Conservation (phyloP, 2,329 filamentous ascomycete genomes). For the Aspergillus felis region DNA sequence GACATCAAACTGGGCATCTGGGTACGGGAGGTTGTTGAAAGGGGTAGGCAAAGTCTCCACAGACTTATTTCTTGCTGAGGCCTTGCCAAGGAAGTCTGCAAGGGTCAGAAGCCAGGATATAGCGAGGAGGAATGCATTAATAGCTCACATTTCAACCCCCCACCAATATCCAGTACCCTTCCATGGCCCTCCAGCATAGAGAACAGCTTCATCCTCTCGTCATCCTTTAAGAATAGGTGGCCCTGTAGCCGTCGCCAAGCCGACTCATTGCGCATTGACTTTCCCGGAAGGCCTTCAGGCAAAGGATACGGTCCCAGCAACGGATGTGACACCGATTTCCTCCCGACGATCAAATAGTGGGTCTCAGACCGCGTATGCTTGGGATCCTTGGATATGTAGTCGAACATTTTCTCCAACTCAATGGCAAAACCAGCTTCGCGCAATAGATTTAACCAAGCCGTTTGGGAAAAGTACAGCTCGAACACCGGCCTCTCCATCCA, state of each 20-base stretch:
- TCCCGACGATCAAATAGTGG: conserved; percentile 1
- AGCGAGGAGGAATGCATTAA: background rate
- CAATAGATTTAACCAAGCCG: background rate
- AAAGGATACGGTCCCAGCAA: conserved; percentile 1
- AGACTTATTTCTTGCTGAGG: background rate
- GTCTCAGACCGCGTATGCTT: background rate
- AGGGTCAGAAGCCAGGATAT: background rate
- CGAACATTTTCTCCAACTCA: background rate
- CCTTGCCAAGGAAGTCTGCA: background rate
- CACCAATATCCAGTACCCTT: background rate
- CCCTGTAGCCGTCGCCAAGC: background rate
- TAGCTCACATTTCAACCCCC: background rate
- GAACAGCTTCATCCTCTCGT: too few relatives aligned
- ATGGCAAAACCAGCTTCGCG: background rate
- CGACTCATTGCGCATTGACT: background rate
- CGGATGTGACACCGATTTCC: background rate
- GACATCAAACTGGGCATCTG: background rate
- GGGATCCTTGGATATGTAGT: background rate
- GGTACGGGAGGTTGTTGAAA: background rate
- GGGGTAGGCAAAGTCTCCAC: background rate
- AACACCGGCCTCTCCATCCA: conserved; percentile 10
- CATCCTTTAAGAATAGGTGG: background rate
- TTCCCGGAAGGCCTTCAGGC: background rate
- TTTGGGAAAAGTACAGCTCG: conserved; percentile 2
- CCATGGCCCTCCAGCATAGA: background rate